These are phyloP conservation scores for Xylaria grammica DNA, from an alignment of 495 filamentous ascomycete genomes.

Conservation along the genomic window DNA sequence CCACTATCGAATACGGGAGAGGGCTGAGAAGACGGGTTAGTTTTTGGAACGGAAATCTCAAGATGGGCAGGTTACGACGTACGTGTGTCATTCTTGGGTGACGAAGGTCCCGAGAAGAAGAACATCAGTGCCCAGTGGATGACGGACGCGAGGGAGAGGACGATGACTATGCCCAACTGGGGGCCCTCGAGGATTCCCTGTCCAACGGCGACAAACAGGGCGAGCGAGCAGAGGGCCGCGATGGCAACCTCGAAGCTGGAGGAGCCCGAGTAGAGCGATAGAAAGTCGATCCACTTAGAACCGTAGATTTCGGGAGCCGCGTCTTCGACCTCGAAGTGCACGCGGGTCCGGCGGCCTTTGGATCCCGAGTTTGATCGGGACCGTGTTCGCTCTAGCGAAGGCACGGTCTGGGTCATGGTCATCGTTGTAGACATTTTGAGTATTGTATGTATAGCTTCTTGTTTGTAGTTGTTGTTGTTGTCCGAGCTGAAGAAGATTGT, in stretches of 20 bases:
- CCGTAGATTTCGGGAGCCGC: slow-evolving; percentile 20
- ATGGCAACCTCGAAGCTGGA: slow-evolving; percentile 27
- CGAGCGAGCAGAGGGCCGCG: slow-evolving; percentile 25
- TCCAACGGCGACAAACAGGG: slow-evolving; percentile 15
- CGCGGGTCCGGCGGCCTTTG: slow-evolving; percentile 21
- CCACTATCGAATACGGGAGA: slow-evolving; percentile 18
- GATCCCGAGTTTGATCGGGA: slow-evolving; percentile 23
- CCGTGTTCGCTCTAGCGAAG: slow-evolving; percentile 15
- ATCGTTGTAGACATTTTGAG: slow-evolving; percentile 23
- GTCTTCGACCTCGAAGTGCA: slow-evolving; percentile 25
- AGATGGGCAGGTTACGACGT: not conserved
- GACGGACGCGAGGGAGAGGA: slow-evolving; percentile 20
- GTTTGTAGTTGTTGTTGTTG: slow-evolving; percentile 7
- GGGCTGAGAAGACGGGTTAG: slow-evolving; percentile 11
- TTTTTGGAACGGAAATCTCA: not conserved
- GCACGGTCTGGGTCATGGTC: slow-evolving; percentile 23
- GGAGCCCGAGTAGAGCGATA: slow-evolving; percentile 25
- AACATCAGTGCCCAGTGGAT: slow-evolving; percentile 23
- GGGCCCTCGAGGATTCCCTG: slow-evolving; percentile 20
- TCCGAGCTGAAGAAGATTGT: not conserved
- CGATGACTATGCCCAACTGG: slow-evolving; percentile 16
- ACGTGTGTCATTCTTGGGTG: slow-evolving; percentile 17
- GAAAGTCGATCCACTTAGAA: slow-evolving; percentile 23
- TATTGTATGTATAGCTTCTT: not conserved
- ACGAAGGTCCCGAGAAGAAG: slow-evolving; percentile 19